phyloP scores from a whole-genome alignment of 2,329 filamentous ascomycete species.

The Colletotrichum tanaceti region DNA sequence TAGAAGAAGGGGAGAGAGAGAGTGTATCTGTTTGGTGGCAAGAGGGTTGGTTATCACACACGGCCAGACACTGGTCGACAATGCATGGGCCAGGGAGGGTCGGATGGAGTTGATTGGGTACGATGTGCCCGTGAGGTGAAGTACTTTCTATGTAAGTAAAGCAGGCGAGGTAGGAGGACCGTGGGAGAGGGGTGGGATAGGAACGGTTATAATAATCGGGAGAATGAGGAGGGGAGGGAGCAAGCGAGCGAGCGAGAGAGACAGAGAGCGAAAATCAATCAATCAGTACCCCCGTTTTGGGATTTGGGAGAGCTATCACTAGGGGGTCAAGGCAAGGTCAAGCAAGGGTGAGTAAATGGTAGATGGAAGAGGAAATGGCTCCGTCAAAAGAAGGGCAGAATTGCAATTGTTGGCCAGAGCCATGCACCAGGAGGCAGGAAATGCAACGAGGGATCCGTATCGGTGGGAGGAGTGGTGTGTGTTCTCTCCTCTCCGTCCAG shows the following conservation, averaged over 20 bases:
- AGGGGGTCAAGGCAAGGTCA: no score
- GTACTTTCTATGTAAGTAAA: conserved; percentile 3
- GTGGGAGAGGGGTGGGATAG: conserved; percentile 5
- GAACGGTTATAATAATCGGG: conserved; percentile 33
- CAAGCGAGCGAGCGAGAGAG: neutral
- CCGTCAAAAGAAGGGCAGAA: conserved; percentile 18
- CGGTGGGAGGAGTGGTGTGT: neutral
- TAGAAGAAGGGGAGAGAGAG: neutral
- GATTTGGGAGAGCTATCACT: neutral
- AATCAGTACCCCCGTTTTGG: neutral
- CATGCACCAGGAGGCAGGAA: neutral
- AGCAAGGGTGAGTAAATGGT: neutral
- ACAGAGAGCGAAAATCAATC: no score
- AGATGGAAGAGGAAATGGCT: conserved; percentile 3
- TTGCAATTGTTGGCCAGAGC: neutral
- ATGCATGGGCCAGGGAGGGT: conserved; percentile 28
- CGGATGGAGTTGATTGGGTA: neutral
- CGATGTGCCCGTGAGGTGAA: conserved; percentile 18
- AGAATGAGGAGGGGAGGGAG: neutral
- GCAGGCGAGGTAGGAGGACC: conserved; percentile 4
- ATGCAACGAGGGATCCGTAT: neutral
- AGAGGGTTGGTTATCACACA: conserved; percentile 27
- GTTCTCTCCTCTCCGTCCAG: neutral
- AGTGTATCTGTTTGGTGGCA: conserved; percentile 23
- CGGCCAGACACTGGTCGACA: conserved; percentile 33